Conservation (phyloP, 2,329 filamentous ascomycete genomes). For the Apiospora sp. region DNA sequence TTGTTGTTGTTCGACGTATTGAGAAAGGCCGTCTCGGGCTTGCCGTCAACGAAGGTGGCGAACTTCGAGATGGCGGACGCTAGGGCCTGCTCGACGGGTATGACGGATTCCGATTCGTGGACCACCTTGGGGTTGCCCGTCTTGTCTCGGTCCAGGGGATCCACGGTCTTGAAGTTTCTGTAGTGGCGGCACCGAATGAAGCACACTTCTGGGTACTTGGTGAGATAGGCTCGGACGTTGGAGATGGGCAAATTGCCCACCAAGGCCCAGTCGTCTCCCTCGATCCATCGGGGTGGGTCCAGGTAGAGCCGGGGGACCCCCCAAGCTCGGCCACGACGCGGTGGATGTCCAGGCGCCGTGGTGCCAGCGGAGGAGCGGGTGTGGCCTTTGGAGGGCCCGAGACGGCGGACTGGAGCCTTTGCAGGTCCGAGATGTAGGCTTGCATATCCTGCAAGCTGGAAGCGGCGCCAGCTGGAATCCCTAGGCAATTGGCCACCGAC, state of each 20-base stretch:
- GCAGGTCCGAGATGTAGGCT: conserved; percentile 3
- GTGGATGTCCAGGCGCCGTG: not conserved
- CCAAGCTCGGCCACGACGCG: not conserved
- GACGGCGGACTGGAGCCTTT: not conserved
- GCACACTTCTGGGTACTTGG: not conserved
- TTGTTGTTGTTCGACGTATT: not conserved
- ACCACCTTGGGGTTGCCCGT: not conserved
- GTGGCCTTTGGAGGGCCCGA: not conserved
- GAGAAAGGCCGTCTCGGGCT: too few species aligned
- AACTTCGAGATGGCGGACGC: conserved; percentile 1
- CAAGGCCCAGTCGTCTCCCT: not conserved
- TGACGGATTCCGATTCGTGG: not conserved
- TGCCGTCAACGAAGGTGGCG: not conserved
- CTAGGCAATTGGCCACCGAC: not conserved
- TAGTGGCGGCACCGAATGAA: conserved; percentile 11
- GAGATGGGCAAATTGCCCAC: not conserved
- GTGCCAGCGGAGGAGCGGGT: not conserved
- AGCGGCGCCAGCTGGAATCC: not conserved
- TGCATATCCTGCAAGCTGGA: not conserved
- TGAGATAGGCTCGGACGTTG: not conserved
- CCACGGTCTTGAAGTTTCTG: not conserved
- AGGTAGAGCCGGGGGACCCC: not conserved
- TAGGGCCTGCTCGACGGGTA: conserved; percentile 1
- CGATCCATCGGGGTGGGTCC: not conserved
- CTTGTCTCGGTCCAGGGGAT: not conserved